Evolutionary conservation across 192 early-diverging fungal genomes (phyloP), one percentile per base, ranked within the genome.

Genomic region (Podochytrium sp.): DNA sequence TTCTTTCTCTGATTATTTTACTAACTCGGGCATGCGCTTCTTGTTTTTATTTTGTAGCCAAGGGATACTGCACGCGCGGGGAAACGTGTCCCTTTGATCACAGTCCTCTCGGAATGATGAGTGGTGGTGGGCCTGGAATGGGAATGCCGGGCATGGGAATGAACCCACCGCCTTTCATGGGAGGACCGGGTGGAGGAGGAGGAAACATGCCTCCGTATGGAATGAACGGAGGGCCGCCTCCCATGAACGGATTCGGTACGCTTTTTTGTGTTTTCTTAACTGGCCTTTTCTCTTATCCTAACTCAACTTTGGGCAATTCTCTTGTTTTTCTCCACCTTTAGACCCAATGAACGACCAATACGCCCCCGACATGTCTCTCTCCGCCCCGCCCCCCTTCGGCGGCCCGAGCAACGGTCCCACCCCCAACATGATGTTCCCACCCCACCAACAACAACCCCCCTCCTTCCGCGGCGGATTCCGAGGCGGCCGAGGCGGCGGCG

Each of bases 1-100:
- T 63, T 53, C 43, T 61, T 38, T 41, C n/a, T 16, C 30, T 59
- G 1, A 12, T 64, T 5, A 27, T 52, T 30, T 35, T 40, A 39
- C 55, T 51, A n/a, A n/a, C 47, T 77, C 69, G 38, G 3, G 10
- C 29, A 29, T 42, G 3, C 34, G 20, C 25, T 68, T 53, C 69
- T 53, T 20, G 7, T 14, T 33, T 79, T 34, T 51, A 23, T 35
- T 30, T 40, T 41, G 35, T 67, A 95, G 93, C 93, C 55, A 87
- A 87, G 65, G 93, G 93, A 35, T 90, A 82, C 60, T 95, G 93
- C 73, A 82, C 92, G 72, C 87, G 92, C 52, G 93, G 93, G n/a
- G 89, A 94, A 39, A 73, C 85, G 52, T 95, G 93, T 64, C 90
- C 87, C 0, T 95, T 84, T 73, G 91, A 92, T 78, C 93, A 95